Evolutionary conservation across 805 yeast genomes (phyloP).

Genomic region (Sugiyamaella marilandica): DNA sequence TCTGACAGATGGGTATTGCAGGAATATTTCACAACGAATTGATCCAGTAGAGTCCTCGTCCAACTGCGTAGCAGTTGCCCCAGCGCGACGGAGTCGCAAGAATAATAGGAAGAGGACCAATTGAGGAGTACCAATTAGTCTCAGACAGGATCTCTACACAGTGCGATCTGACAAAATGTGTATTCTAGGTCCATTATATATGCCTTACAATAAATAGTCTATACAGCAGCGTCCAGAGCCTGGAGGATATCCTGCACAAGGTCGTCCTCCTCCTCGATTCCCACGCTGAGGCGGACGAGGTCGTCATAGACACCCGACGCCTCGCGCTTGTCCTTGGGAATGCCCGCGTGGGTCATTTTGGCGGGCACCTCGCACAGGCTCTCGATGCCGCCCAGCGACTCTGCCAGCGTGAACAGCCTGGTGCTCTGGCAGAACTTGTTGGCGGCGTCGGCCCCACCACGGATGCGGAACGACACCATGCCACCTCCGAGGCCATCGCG

Average conservation of each 20-base stretch:
- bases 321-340: conserved; percentile 73
- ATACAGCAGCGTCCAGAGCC: conserved; percentile 49
- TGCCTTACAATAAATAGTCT: background rate
- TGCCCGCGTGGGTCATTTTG: conserved; percentile 89
- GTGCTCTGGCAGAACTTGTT: conserved; percentile 67
- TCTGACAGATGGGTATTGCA: too few species aligned
- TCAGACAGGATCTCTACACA: too few species aligned
- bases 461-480: conserved; percentile 81
- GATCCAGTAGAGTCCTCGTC: too few species aligned
- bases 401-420: conserved; percentile 77
- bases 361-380: conserved; percentile 85
- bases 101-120: too few species aligned
- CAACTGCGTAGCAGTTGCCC: too few species aligned
- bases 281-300: conserved; percentile 76
- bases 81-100: too few species aligned
- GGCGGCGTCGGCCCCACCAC: conserved; percentile 77
- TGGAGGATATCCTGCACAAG: conserved; percentile 64
- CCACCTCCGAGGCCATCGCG: conserved; percentile 87
- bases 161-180: too few species aligned
- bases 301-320: conserved; percentile 77
- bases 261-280: conserved; percentile 80
- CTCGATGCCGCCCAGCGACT: conserved; percentile 88
- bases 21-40: too few species aligned
- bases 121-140: too few species aligned
- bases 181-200: too few species aligned